These are phyloP conservation scores for Capsella rubella DNA, from an alignment of 441 rosid species.

Conservation along the genomic window DNA sequence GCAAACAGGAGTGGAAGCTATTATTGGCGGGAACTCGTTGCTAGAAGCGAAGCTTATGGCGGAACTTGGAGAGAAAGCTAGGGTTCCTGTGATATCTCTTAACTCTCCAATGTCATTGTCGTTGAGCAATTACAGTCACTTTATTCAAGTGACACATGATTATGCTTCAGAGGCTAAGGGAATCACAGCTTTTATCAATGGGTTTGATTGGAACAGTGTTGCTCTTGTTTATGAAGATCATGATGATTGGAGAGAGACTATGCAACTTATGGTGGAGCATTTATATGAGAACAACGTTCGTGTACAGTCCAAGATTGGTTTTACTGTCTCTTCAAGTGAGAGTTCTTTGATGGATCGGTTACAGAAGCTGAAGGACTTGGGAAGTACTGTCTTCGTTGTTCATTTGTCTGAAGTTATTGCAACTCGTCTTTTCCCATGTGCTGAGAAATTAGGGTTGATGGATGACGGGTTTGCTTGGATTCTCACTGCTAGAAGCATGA, in stretches of 20 bases:
- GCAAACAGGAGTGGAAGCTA: constrained; percentile 40
- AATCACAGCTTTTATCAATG: constrained; percentile 36
- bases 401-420: constrained; percentile 46
- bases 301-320: constrained; percentile 28
- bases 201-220: constrained; percentile 45
- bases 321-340: constrained; percentile 34
- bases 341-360: constrained; percentile 37
- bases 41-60: constrained; percentile 44
- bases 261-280: constrained; percentile 31
- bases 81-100: constrained; percentile 50
- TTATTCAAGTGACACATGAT: constrained; percentile 47
- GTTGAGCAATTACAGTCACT: constrained; percentile 32
- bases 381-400: constrained; percentile 47
- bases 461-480: constrained; percentile 61
- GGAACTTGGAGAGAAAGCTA: constrained; percentile 42
- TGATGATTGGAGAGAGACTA: constrained; percentile 37
- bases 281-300: constrained; percentile 30
- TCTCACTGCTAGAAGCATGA: constrained; percentile 44
- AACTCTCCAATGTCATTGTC: constrained; percentile 27
- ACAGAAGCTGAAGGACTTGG: constrained; percentile 33
- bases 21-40: constrained; percentile 45
- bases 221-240: constrained; percentile 45
- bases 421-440: constrained; percentile 45
- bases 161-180: constrained; percentile 45
- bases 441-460: constrained; percentile 47